Percentiles rank a stretch among this genome's conserved stretches.
Evolutionary conservation across 805 yeast genomes (phyloP).

Genomic region (Brettanomyces custersianus): DNA sequence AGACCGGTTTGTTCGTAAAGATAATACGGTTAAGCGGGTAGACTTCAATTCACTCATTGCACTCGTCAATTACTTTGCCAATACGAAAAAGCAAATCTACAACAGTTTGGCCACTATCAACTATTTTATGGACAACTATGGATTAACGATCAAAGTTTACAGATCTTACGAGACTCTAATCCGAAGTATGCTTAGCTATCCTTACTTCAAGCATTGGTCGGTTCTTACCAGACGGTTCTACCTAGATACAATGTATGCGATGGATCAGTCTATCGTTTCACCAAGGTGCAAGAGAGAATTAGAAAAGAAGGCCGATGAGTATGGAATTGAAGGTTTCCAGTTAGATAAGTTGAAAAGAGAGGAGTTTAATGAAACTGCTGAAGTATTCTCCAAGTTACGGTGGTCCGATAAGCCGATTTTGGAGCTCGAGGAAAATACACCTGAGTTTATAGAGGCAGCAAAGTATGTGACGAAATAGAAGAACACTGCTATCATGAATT

Average conservation of each 20-base stretch:
- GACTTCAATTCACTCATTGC: conserved; percentile 6
- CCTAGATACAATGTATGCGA: conserved; percentile 10
- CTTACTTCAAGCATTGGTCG: conserved; percentile 13
- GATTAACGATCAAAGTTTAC: conserved; percentile 7
- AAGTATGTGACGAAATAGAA: not conserved
- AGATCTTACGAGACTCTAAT: conserved; percentile 10
- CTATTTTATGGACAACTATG: conserved; percentile 6
- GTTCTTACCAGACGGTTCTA: conserved; percentile 12
- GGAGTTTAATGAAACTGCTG: conserved; percentile 7
- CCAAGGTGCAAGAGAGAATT: not conserved
- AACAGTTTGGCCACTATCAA: conserved; percentile 16
- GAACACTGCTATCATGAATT: no score
- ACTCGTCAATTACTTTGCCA: conserved; percentile 12
- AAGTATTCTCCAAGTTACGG: conserved; percentile 6
- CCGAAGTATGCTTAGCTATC: conserved; percentile 5
- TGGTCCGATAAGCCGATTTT: conserved; percentile 12
- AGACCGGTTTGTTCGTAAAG: conserved; percentile 1
- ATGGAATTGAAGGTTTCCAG: conserved; percentile 7
- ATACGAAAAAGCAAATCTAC: conserved; percentile 9
- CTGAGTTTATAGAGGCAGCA: conserved; percentile 8
- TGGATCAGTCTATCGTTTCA: conserved; percentile 4
- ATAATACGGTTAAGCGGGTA: conserved; percentile 1
- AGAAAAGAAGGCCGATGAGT: conserved; percentile 3
- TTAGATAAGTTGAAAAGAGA: conserved; percentile 4
- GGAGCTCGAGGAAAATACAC: conserved; percentile 6